A percentile compares a stretch with the other conserved stretches of the same genome.
Evolutionary conservation across 2,329 filamentous ascomycete species (phyloP).

Genomic region (Metarhizium album): DNA sequence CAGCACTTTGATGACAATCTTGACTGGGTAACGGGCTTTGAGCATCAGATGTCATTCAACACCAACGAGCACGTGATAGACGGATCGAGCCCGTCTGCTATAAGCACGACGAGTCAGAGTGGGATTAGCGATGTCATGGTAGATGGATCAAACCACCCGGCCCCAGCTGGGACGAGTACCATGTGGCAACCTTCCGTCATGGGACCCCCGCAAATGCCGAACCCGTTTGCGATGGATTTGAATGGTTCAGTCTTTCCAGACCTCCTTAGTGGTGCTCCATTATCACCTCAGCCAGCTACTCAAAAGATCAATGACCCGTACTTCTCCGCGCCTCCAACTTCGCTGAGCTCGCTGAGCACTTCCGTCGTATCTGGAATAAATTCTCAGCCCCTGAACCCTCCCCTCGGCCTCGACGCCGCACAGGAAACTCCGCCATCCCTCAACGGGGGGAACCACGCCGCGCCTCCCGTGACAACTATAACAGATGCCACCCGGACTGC

Average conservation of each 20-base stretch:
- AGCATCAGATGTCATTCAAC: slow-evolving; percentile 62
- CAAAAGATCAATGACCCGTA: slow-evolving; percentile 64
- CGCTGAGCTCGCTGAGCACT: slow-evolving; percentile 63
- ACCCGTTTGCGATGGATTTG: slow-evolving; percentile 66
- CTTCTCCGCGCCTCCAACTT: slow-evolving; percentile 68
- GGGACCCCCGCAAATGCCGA: slow-evolving; percentile 55
- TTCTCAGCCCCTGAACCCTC: slow-evolving; percentile 50
- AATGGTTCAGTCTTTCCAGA: slow-evolving; percentile 67
- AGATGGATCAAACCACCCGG: slow-evolving; percentile 62
- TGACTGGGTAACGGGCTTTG: slow-evolving; percentile 74
- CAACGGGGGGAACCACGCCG: slow-evolving; percentile 50
- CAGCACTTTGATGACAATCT: slow-evolving; percentile 66
- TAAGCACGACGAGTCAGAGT: slow-evolving; percentile 89
- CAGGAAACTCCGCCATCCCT: slow-evolving; percentile 66
- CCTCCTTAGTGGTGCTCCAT: slow-evolving; percentile 57
- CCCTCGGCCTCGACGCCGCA: slow-evolving; percentile 51
- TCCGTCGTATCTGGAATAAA: slow-evolving; percentile 57
- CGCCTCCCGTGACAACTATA: slow-evolving; percentile 51
- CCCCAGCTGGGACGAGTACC: slow-evolving; percentile 40
- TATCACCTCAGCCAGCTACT: slow-evolving; percentile 65
- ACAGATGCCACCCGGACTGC: slow-evolving; percentile 53
- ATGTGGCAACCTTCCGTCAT: slow-evolving; percentile 64
- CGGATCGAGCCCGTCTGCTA: slow-evolving; percentile 88
- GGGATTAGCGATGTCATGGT: slow-evolving; percentile 86
- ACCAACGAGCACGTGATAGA: slow-evolving; percentile 74